Evolutionary conservation across 768 basidiomycete genomes (phyloP).

Genomic region (Trametes coccinea): DNA sequence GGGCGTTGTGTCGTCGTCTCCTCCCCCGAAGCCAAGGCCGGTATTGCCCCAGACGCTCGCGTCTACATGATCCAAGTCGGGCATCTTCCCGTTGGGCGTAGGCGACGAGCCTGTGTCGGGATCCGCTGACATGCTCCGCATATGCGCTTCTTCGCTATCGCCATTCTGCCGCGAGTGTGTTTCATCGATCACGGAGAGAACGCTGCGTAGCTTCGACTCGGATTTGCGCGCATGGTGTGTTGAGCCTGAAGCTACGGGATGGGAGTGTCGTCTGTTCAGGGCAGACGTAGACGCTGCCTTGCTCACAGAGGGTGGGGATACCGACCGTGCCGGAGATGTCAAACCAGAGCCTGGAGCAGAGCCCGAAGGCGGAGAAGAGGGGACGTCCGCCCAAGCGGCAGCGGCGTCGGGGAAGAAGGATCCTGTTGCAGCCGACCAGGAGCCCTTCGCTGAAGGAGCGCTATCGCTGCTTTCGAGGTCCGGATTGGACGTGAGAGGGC

Average conservation of each 20-base stretch:
- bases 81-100: conserved; percentile 25
- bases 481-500: conserved; percentile 50
- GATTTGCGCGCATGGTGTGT: conserved; percentile 50
- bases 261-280: conserved; percentile 52
- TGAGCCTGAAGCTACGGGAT: conserved; percentile 39
- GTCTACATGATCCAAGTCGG: conserved; percentile 12
- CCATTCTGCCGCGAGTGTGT: conserved; percentile 38
- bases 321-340: conserved; percentile 40
- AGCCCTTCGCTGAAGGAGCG: conserved; percentile 25
- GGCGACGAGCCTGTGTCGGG: conserved; percentile 24
- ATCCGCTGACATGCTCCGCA: conserved; percentile 17
- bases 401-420: conserved; percentile 46
- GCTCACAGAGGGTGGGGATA: conserved; percentile 45
- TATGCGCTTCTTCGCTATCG: conserved; percentile 10
- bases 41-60: conserved; percentile 14
- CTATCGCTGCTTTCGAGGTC: conserved; percentile 35
- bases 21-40: neutral
- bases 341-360: conserved; percentile 24
- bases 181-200: conserved; percentile 76
- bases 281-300: conserved; percentile 10
- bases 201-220: conserved; percentile 67
- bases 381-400: conserved; percentile 32
- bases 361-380: conserved; percentile 25
- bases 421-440: conserved; percentile 52
- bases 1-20: conserved; percentile 45